Base-by-base conservation (phyloP, 805 yeast species). In the Grigorovia jiainica region DNA sequence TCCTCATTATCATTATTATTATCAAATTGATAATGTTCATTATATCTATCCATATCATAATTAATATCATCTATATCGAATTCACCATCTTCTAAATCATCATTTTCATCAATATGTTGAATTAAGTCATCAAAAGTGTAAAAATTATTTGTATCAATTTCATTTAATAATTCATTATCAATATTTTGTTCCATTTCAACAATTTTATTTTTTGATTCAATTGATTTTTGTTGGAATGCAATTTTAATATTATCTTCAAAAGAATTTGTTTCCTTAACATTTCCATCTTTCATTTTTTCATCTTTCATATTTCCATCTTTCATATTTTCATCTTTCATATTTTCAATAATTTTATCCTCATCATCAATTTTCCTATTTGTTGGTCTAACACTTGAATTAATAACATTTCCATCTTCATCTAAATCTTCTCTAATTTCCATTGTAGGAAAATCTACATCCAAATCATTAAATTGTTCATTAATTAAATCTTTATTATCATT, bases 371-470 rank as follows among this genome's bases (percentile, higher is more conserved):
- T 34, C 10, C 23, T 11, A 10, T 36, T 31, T 6, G 68, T 64
- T 0, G 75, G 74, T 24, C 63, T 64, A 3, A 76, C 65, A 3
- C 64, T 49, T n/a, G 76, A 55, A 11, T 47, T 58, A 1, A 82
- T 55, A 1, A 87, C 70, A 45, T 83, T 77, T 0, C 78, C 96
- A n/a, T 83, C 79, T 1, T 85, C 95, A 59, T 87, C 95, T 31
- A 89, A 60, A 41, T 79, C 83, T 55, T 87, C 97, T 41, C 79
- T 70, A 18, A 89, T 89, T 43, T 87, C 96, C 78, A 87, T 76
- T 19, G 84, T 65, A 1, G 86, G 87, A 13, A 73, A 78, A 3
- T 66, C 75, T 18, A 65, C 64, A 19, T 40, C 41, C 15, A 35
- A 13, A 21, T 21, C 19, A 34, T 21, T 17, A 10, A 15, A 5